Percentiles rank a stretch among this genome's conserved stretches.
Evolutionary conservation across 768 basidiomycete species (phyloP).

Genomic region (Tylopilus rubrobrunneus): DNA sequence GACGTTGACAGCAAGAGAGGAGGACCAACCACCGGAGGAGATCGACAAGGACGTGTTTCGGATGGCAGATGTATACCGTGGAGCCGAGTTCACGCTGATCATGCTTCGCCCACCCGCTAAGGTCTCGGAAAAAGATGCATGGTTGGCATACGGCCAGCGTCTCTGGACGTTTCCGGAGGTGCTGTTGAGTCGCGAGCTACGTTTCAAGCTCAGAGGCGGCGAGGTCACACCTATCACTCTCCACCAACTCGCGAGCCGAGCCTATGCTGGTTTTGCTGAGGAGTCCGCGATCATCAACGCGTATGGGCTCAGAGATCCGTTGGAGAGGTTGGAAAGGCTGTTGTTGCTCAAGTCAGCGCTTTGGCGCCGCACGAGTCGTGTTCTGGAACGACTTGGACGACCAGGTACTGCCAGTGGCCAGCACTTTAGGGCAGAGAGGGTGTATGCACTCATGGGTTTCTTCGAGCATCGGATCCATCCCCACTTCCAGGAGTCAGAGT

Average conservation of each 20-base stretch:
- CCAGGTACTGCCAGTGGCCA: background rate
- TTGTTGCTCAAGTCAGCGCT: slow-evolving; percentile 19
- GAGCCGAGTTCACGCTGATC: slow-evolving; percentile 24
- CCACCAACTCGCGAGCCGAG: slow-evolving; percentile 21
- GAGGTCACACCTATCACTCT: slow-evolving; percentile 19
- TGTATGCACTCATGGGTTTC: slow-evolving; percentile 27
- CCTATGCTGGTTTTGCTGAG: slow-evolving; percentile 11
- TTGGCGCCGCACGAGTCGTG: slow-evolving; percentile 18
- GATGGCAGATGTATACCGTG: slow-evolving; percentile 22
- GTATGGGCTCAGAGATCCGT: slow-evolving; percentile 16
- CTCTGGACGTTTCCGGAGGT: slow-evolving; percentile 21
- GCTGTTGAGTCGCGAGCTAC: slow-evolving; percentile 17
- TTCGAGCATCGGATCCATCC: slow-evolving; percentile 24
- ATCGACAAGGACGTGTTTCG: slow-evolving; percentile 18
- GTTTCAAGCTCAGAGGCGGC: slow-evolving; percentile 8
- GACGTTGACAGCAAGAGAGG: background rate
- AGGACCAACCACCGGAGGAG: background rate
- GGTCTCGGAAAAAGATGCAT: slow-evolving; percentile 5
- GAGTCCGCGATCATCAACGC: slow-evolving; percentile 23
- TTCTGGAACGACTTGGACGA: background rate
- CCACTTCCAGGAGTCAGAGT: slow-evolving; percentile 11
- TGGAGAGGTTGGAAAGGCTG: slow-evolving; percentile 24
- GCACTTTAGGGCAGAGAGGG: slow-evolving; percentile 16
- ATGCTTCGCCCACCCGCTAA: slow-evolving; percentile 2
- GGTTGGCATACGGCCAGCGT: slow-evolving; percentile 19